A percentile compares a stretch with the other conserved stretches of the same genome.
phyloP scores from a whole-genome alignment of 2,329 filamentous ascomycete species.

The Aspergillus pseudotamarii region DNA sequence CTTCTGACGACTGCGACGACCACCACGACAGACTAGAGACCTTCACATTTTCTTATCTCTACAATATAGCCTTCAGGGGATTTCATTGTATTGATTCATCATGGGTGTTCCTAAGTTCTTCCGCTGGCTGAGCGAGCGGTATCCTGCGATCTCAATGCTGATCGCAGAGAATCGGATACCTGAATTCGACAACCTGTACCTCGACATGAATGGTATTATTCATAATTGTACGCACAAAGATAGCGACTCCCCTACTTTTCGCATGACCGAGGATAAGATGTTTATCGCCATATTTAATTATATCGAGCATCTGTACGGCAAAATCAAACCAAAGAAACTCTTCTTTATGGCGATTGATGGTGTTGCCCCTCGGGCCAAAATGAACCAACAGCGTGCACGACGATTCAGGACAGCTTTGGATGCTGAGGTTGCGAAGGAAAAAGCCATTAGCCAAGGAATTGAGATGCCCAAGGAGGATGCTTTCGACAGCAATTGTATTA shows the following conservation, averaged over 20 bases:
- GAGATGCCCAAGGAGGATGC: conserved; percentile 94
- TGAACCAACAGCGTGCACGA: conserved; percentile 97
- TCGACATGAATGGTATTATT: conserved; percentile 96
- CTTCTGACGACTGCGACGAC: conserved; percentile 27
- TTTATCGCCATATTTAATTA: conserved; percentile 99
- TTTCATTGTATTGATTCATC: conserved; percentile 31
- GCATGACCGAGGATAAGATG: conserved; percentile 97
- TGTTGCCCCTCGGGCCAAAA: conserved; percentile 95
- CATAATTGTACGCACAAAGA: conserved; percentile 99
- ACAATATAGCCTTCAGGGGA: conserved; percentile 9
- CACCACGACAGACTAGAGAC: conserved; percentile 16
- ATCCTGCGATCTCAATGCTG: conserved; percentile 96
- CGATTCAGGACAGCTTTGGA: conserved; percentile 94
- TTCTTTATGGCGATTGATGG: conserved; percentile 99
- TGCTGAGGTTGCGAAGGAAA: conserved; percentile 84
- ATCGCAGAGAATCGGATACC: conserved; percentile 99
- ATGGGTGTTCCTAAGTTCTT: conserved; percentile 88
- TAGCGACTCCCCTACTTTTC: conserved; percentile 85
- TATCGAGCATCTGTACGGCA: conserved; percentile 97
- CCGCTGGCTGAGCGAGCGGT: conserved; percentile 98
- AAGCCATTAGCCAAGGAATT: conserved; percentile 84
- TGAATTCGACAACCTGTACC: conserved; percentile 95
- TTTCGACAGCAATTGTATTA: conserved; percentile 99
- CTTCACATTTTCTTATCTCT: conserved; percentile 14
- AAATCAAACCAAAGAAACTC: conserved; percentile 96